phyloP scores from a whole-genome alignment of 2,329 filamentous ascomycete species.

The Rhytidhysteron rufulum region DNA sequence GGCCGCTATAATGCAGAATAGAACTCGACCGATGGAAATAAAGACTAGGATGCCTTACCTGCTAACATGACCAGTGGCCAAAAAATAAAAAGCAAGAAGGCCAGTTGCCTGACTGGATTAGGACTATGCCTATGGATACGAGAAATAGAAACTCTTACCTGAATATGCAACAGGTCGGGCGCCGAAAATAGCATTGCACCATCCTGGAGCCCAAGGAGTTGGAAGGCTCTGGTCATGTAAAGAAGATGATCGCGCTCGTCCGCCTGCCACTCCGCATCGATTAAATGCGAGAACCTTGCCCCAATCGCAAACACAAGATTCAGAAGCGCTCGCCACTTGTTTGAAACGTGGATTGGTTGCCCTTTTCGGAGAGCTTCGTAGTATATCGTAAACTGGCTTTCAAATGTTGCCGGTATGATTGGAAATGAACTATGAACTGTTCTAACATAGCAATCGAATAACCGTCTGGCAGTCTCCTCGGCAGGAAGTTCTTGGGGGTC shows the following conservation, averaged over 20 bases:
- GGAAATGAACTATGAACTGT: constrained; percentile 28
- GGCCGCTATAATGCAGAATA: too few species aligned
- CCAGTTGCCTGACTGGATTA: too few species aligned
- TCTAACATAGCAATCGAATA: constrained; percentile 33
- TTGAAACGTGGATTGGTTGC: constrained; percentile 10
- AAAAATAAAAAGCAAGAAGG: constrained; percentile 37
- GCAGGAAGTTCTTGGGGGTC: constrained; percentile 31
- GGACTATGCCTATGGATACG: too few species aligned
- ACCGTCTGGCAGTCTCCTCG: constrained; percentile 22
- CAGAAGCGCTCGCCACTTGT: constrained; percentile 34
- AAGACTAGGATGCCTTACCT: too few species aligned
- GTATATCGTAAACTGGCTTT: constrained; percentile 27
- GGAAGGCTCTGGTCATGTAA: constrained; percentile 38
- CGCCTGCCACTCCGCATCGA: constrained; percentile 17
- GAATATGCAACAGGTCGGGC: constrained; percentile 33
- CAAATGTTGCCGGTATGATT: constrained; percentile 30
- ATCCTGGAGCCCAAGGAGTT: constrained; percentile 23
- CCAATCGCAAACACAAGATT: constrained; percentile 43
- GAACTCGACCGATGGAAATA: too few species aligned
- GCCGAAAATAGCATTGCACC: constrained; percentile 18
- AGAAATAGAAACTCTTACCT: constrained; percentile 36
- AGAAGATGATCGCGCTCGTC: constrained; percentile 23
- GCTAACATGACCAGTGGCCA: constrained; percentile 38
- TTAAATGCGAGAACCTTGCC: constrained; percentile 31
- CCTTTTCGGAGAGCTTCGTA: constrained; percentile 15